phyloP scores from a whole-genome alignment of 2,329 filamentous ascomycete species.

The Boeremia exigua region DNA sequence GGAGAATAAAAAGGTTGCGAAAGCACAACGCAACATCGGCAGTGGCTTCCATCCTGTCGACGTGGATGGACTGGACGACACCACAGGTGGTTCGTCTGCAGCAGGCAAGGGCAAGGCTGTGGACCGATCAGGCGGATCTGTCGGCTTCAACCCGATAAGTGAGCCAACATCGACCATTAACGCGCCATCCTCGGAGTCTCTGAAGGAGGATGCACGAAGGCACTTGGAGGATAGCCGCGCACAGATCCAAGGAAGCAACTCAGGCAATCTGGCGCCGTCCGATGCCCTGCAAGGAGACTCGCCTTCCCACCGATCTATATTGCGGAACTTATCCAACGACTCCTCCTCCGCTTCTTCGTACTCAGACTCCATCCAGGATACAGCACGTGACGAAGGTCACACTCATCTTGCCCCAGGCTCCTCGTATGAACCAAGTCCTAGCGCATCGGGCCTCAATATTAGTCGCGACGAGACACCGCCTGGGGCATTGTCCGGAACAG shows the following conservation, averaged over 20 bases:
- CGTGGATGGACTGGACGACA: constrained; percentile 54
- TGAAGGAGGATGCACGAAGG: constrained; percentile 50
- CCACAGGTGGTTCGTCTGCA: constrained; percentile 35
- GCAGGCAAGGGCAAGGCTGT: constrained; percentile 57
- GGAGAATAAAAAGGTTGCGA: constrained; percentile 70
- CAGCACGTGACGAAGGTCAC: constrained; percentile 33
- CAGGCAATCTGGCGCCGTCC: constrained; percentile 54
- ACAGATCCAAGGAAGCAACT: constrained; percentile 47
- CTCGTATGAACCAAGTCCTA: constrained; percentile 58
- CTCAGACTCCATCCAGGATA: constrained; percentile 65
- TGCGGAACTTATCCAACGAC: constrained; percentile 84
- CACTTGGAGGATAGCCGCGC: constrained; percentile 55
- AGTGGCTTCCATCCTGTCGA: constrained; percentile 59
- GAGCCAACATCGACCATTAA: constrained; percentile 54
- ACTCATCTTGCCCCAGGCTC: constrained; percentile 49
- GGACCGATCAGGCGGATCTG: constrained; percentile 47
- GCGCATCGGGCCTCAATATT: constrained; percentile 59
- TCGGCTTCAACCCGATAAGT: constrained; percentile 50
- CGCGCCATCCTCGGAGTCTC: constrained; percentile 36
- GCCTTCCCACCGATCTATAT: constrained; percentile 67
- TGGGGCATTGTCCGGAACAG: constrained; percentile 59
- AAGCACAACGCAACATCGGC: constrained; percentile 67
- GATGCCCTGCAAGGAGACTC: constrained; percentile 32
- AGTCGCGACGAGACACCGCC: constrained; percentile 37
- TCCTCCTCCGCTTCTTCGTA: constrained; percentile 83